Base-by-base conservation (phyloP, 257 asterid species). In the Solanum neorickii region DNA sequence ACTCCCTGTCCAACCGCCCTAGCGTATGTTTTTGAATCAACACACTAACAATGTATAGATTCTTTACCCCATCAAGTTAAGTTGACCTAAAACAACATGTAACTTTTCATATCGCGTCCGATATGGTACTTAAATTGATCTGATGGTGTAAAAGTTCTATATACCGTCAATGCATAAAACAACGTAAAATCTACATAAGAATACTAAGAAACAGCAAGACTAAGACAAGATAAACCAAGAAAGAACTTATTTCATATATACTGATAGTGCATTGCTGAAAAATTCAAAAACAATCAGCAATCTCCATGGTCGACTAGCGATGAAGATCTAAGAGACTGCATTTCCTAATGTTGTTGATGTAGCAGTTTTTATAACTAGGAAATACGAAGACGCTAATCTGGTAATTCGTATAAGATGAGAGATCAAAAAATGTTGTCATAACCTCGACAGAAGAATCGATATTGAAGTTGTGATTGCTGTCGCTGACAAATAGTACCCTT, bases 361-460 rank as follows among this genome's bases (percentile, higher is more conserved):
- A 60, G 82, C 74, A 59, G 74, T 25, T 65, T 87, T 85, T 88
- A 47, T 6, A 49, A 83, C 80, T 27, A 85, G 65, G 65, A 85
- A 25, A 44, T 42, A 42, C 29, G 56, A 84, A 84, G 27, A 62
- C 4, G 33, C 42, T 60, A 59, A 35, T 68, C 70, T 66, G 65
- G 73, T 56, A 39, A 44, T 87, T 80, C 2, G 12, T 66, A 42
- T 52, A 37, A 5, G 27, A 25, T 78, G 84, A 21, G 84, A 21
- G 8, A 35, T 86, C 39, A 87, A 59, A 86, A 65, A 76, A 20
- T 85, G 47, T 74, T 49, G 41, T 87, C 91, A 93, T 60, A 85
- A 74, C 89, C 93, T 90, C 78, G 89, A 85, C 12, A 92, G 91
- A 87, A 93, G 85, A 80, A 94, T 72, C 15, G 90, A 86, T 39